phyloP scores from a whole-genome alignment of 768 basidiomycete genomes.

The Xerocomellus chrysenteron region DNA sequence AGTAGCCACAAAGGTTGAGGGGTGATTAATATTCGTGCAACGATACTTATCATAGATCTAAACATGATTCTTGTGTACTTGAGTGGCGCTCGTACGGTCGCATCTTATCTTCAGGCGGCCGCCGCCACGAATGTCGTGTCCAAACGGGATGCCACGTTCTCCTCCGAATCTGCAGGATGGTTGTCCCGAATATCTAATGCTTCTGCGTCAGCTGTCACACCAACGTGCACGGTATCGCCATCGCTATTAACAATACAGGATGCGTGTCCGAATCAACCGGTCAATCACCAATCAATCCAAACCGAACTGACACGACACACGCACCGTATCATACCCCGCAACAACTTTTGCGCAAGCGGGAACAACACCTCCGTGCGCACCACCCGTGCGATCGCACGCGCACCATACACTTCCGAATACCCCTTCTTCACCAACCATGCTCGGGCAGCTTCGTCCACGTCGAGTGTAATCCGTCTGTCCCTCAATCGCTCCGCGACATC shows the following conservation, averaged over 20 bases:
- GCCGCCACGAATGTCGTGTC: neutral
- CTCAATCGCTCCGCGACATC: constrained; percentile 71
- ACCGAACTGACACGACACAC: constrained; percentile 10
- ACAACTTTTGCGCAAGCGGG: constrained; percentile 76
- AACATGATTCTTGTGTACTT: neutral
- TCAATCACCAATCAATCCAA: neutral
- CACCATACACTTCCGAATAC: constrained; percentile 84
- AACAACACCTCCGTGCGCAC: constrained; percentile 80
- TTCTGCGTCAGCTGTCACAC: constrained; percentile 42
- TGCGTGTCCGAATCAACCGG: neutral
- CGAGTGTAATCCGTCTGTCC: constrained; percentile 64
- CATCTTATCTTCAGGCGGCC: neutral
- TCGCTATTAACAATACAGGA: constrained; percentile 35
- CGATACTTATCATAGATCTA: neutral
- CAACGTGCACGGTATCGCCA: constrained; percentile 64
- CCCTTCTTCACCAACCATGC: constrained; percentile 74
- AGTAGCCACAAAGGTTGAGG: neutral
- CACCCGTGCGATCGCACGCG: constrained; percentile 83
- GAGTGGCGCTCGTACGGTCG: neutral
- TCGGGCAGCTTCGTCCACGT: constrained; percentile 61
- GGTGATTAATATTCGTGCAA: neutral
- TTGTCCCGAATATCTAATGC: constrained; percentile 60
- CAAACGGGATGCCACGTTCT: neutral
- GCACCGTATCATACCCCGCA: constrained; percentile 76
- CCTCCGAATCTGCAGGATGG: constrained; percentile 48